Conservation (phyloP, 768 basidiomycete genomes). For the Solioccasus polychromus region DNA sequence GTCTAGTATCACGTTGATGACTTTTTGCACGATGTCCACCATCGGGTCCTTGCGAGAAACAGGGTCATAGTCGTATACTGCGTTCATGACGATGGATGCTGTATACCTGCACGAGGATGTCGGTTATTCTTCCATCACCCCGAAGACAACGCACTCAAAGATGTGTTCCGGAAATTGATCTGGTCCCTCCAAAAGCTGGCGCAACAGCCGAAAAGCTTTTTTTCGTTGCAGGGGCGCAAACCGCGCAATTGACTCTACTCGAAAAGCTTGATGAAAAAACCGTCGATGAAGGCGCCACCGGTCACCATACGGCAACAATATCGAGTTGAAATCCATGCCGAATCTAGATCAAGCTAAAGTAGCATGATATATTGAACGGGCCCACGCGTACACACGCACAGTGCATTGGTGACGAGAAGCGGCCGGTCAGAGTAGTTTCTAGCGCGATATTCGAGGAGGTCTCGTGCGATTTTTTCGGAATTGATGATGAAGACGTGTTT, state of each 20-base stretch:
- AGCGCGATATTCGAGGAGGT: slow-evolving; percentile 48
- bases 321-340: slow-evolving; percentile 15
- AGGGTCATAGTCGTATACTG: slow-evolving; percentile 15
- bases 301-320: slow-evolving; percentile 21
- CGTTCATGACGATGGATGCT: slow-evolving; percentile 11
- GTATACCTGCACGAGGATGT: slow-evolving; percentile 6
- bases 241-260: slow-evolving; percentile 9
- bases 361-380: no score
- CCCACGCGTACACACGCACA: no score
- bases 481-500: slow-evolving; percentile 47
- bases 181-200: slow-evolving; percentile 29
- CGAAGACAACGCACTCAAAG: slow-evolving; percentile 21
- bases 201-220: slow-evolving; percentile 28
- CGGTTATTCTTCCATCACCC: not conserved
- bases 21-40: slow-evolving; percentile 8
- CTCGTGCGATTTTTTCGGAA: slow-evolving; percentile 38
- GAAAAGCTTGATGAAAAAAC: slow-evolving; percentile 23
- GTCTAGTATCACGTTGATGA: slow-evolving; percentile 3
- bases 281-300: slow-evolving; percentile 26
- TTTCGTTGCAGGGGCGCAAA: slow-evolving; percentile 29
- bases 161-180: slow-evolving; percentile 31
- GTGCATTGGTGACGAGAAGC: slow-evolving; percentile 16
- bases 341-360: no score
- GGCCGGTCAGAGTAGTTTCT: slow-evolving; percentile 53
- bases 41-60: slow-evolving; percentile 8